phyloP scores from a whole-genome alignment of 768 basidiomycete genomes.

The Phaeotremella fagi region DNA sequence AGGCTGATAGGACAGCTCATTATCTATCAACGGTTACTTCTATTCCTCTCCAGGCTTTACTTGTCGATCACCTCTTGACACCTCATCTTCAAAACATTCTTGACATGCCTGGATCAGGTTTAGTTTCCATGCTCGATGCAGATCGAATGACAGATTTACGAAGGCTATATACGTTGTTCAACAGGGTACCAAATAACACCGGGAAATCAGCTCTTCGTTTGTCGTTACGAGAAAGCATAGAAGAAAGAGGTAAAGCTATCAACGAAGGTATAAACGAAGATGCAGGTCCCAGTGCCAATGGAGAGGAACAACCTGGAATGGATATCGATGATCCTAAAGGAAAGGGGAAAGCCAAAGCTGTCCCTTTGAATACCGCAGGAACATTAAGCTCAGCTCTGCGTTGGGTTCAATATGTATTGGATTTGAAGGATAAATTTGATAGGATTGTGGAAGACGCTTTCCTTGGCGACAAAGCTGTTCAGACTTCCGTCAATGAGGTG shows the following conservation, averaged over 20 bases:
- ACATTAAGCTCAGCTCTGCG: conserved; percentile 64
- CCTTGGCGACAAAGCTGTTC: conserved; percentile 66
- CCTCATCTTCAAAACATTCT: conserved; percentile 72
- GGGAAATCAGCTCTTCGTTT: conserved; percentile 65
- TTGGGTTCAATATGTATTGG: conserved; percentile 90
- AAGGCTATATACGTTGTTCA: conserved; percentile 72
- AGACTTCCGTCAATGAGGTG: conserved; percentile 80
- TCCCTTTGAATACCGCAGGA: conserved; percentile 16
- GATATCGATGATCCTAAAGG: conserved; percentile 35
- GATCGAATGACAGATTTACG: conserved; percentile 70
- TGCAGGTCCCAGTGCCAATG: conserved; percentile 12
- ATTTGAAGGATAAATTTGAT: conserved; percentile 89
- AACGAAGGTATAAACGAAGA: conserved; percentile 55
- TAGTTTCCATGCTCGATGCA: conserved; percentile 79
- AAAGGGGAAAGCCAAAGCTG: conserved; percentile 56
- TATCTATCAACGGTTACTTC: conserved; percentile 77
- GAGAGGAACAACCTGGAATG: background rate
- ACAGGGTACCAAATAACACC: conserved; percentile 55
- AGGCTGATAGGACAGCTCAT: conserved; percentile 76
- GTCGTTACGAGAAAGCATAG: conserved; percentile 67
- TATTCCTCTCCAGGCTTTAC: conserved; percentile 63
- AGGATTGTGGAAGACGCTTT: conserved; percentile 67
- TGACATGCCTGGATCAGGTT: conserved; percentile 72
- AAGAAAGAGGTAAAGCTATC: conserved; percentile 69
- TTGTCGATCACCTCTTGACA: conserved; percentile 71